Evolutionary conservation across 441 rosid genomes (phyloP).

Genomic region (Populus hybrid): DNA sequence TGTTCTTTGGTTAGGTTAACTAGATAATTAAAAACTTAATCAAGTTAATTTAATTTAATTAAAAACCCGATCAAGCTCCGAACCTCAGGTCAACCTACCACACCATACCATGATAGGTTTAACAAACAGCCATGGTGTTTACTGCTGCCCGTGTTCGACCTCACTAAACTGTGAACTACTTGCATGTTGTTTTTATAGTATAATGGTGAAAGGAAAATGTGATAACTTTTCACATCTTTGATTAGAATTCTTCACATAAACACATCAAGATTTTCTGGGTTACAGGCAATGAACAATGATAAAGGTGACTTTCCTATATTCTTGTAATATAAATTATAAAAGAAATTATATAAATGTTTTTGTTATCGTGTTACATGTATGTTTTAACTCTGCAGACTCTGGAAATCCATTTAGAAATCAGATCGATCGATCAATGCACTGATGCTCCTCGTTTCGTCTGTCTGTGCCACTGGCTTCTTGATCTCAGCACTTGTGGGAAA

Average conservation of each 20-base stretch:
- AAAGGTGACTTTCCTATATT: neutral
- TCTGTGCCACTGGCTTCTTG: neutral
- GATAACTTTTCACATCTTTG: neutral
- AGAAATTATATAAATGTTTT: neutral
- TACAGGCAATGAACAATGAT: neutral
- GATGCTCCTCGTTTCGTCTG: neutral
- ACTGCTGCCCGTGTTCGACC: neutral
- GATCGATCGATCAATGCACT: neutral
- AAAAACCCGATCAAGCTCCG: neutral
- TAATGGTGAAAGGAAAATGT: neutral
- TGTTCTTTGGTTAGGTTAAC: too few relatives aligned
- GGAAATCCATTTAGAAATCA: neutral
- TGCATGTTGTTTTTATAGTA: neutral
- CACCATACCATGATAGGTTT: neutral
- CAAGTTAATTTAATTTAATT: too few relatives aligned
- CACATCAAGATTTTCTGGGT: neutral
- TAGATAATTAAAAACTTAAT: too few relatives aligned
- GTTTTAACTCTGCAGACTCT: neutral
- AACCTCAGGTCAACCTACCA: neutral
- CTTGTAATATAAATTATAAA: neutral
- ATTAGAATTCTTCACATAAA: neutral
- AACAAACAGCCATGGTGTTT: neutral
- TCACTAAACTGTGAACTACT: neutral
- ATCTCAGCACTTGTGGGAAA: neutral
- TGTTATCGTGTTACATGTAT: neutral